These are phyloP conservation scores for Lipomyces oligophaga DNA, from an alignment of 805 yeast genomes.

Conservation along the genomic window DNA sequence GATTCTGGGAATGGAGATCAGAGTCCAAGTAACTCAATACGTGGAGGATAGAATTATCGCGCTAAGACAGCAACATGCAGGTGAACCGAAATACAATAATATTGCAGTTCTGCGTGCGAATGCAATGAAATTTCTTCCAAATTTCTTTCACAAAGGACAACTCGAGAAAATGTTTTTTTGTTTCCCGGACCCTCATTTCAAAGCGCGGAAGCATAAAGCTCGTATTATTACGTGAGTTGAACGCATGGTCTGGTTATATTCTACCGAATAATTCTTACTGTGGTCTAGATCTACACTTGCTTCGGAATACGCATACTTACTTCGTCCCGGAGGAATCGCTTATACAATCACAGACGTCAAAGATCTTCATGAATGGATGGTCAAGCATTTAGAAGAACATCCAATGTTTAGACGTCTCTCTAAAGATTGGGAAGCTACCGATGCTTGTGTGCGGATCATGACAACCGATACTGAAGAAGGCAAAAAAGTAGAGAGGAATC, in stretches of 20 bases:
- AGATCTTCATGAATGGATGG: constrained; percentile 97
- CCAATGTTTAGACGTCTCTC: constrained; percentile 82
- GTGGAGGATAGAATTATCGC: constrained; percentile 95
- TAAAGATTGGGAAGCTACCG: constrained; percentile 73
- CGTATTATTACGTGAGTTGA: constrained; percentile 71
- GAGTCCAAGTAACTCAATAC: constrained; percentile 95
- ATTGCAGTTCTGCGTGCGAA: constrained; percentile 89
- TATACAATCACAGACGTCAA: constrained; percentile 95
- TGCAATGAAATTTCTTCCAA: constrained; percentile 96
- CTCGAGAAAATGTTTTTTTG: constrained; percentile 87
- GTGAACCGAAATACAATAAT: constrained; percentile 59
- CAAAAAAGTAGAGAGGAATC: constrained; percentile 87
- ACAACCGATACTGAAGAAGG: constrained; percentile 95
- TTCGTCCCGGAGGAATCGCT: constrained; percentile 79
- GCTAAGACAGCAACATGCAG: constrained; percentile 56
- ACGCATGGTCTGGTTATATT: background rate
- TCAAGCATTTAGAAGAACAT: constrained; percentile 79
- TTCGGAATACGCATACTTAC: constrained; percentile 86
- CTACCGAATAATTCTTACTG: background rate
- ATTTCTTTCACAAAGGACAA: constrained; percentile 70
- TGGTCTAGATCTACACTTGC: constrained; percentile 56
- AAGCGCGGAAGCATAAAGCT: constrained; percentile 95
- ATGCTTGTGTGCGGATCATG: constrained; percentile 83
- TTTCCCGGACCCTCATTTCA: constrained; percentile 99
- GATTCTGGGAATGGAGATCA: constrained; percentile 80